phyloP scores from a whole-genome alignment of 2,329 filamentous ascomycete genomes.

The Phialocephala sp. region DNA sequence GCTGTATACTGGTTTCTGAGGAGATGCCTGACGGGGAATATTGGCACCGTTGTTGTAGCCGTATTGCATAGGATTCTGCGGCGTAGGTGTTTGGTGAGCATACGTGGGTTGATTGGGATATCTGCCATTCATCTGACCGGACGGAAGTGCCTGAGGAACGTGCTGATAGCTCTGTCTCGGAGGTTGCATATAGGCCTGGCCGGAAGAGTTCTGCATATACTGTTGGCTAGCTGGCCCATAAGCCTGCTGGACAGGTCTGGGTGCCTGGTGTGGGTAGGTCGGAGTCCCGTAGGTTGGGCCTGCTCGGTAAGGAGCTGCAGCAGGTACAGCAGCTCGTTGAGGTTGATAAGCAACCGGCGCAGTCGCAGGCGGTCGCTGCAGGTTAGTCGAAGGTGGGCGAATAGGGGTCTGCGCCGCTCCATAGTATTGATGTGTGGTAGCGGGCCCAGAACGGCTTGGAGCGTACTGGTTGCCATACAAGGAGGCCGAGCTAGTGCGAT shows the following conservation, averaged over 20 bases:
- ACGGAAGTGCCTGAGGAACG: slow-evolving; percentile 34
- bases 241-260: slow-evolving; percentile 38
- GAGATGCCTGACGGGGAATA: slow-evolving; percentile 39
- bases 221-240: slow-evolving; percentile 35
- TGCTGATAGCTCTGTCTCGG: slow-evolving; percentile 35
- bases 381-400: slow-evolving; percentile 34
- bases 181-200: slow-evolving; percentile 35
- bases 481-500: slow-evolving; percentile 36
- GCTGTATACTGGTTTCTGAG: slow-evolving; percentile 41
- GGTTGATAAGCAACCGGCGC: slow-evolving; percentile 37
- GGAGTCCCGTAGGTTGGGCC: slow-evolving; percentile 36
- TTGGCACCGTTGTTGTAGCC: slow-evolving; percentile 36
- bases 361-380: slow-evolving; percentile 40
- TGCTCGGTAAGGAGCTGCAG: slow-evolving; percentile 39
- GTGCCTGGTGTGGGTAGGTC: slow-evolving; percentile 40
- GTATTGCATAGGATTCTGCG: slow-evolving; percentile 40
- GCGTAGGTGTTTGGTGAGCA: slow-evolving; percentile 34
- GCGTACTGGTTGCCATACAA: slow-evolving; percentile 44
- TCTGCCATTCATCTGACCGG: slow-evolving; percentile 34
- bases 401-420: slow-evolving; percentile 39
- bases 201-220: slow-evolving; percentile 35
- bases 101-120: slow-evolving; percentile 38
- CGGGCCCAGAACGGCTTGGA: slow-evolving; percentile 30
- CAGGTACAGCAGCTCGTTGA: slow-evolving; percentile 35
- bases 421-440: slow-evolving; percentile 36